Percentiles rank a stretch among this genome's conserved stretches.
Conservation (phyloP, 371 early-diverging fungal genomes). For the Zychaea mexicana region DNA sequence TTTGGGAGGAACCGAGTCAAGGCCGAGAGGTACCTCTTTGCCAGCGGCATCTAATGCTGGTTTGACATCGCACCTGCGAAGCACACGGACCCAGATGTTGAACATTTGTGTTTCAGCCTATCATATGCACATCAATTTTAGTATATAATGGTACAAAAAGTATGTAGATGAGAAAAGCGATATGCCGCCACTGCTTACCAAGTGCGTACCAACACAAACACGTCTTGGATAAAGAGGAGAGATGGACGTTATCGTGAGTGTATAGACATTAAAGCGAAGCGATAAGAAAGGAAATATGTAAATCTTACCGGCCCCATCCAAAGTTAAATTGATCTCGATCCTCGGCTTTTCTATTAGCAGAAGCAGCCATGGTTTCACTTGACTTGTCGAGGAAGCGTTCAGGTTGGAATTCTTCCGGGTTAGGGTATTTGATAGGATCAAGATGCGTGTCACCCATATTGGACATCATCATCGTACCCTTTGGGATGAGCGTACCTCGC, state of each 20-base stretch:
- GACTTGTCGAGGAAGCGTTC: constrained; percentile 14
- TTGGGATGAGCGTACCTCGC: constrained; percentile 9
- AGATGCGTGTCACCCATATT: constrained; percentile 18
- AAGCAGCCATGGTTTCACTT: constrained; percentile 9
- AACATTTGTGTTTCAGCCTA: constrained; percentile 12
- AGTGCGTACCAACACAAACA: constrained; percentile 5
- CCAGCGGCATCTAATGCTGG: constrained; percentile 7
- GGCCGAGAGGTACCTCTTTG: neutral
- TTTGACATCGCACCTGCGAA: constrained; percentile 9
- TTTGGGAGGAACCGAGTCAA: neutral
- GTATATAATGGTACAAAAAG: too few species aligned
- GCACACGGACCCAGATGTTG: neutral
- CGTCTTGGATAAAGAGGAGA: neutral
- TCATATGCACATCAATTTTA: too few species aligned
- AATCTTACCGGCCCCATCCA: constrained; percentile 23
- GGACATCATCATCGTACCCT: constrained; percentile 7
- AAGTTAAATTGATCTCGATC: constrained; percentile 23
- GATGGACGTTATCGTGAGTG: too few species aligned
- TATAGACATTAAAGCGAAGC: too few species aligned
- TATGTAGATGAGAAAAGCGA: too few species aligned
- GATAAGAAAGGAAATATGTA: too few species aligned
- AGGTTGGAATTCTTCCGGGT: constrained; percentile 18
- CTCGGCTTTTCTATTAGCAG: constrained; percentile 3
- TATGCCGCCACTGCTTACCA: too few species aligned
- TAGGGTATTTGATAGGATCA: constrained; percentile 9